Evolutionary conservation across 352 stramenopile species (phyloP).

Genomic region (Phytophthora crassamura): DNA sequence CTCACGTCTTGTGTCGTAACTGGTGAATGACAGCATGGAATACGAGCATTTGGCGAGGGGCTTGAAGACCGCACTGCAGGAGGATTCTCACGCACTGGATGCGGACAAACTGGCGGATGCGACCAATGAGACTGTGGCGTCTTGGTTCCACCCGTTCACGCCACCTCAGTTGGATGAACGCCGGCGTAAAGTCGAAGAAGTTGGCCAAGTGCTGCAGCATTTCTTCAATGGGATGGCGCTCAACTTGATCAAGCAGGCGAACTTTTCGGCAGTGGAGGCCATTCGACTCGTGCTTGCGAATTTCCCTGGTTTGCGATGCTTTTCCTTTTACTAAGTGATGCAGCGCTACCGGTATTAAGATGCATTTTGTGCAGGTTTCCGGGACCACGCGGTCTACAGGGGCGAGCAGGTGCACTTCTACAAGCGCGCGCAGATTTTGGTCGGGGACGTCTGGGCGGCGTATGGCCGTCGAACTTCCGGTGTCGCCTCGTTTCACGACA

Average conservation of each 20-base stretch:
- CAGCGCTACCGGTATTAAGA: not conserved
- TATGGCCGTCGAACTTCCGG: conserved; percentile 65
- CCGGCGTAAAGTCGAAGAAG: conserved; percentile 62
- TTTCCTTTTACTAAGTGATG: not conserved
- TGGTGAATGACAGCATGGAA: conserved; percentile 63
- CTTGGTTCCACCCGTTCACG: conserved; percentile 72
- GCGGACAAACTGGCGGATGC: conserved; percentile 54
- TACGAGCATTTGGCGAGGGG: conserved; percentile 87
- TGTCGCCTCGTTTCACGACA: conserved; percentile 78
- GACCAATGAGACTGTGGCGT: conserved; percentile 48
- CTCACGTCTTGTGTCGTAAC: not conserved
- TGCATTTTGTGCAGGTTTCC: conserved; percentile 52
- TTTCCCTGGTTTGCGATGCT: conserved; percentile 52
- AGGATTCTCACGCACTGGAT: conserved; percentile 64
- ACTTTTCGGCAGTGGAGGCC: conserved; percentile 64
- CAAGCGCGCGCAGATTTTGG: conserved; percentile 91
- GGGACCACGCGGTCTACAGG: conserved; percentile 84
- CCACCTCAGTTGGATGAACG: conserved; percentile 71
- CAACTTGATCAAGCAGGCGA: conserved; percentile 59
- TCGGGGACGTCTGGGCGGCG: conserved; percentile 88
- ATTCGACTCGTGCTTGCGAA: conserved; percentile 71
- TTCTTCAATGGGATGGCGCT: conserved; percentile 57
- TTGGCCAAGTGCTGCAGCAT: conserved; percentile 56
- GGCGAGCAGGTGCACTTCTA: conserved; percentile 90
- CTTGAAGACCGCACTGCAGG: conserved; percentile 72